Percentiles rank a stretch among this genome's conserved stretches.
Conservation (phyloP, 2,329 filamentous ascomycete genomes). For the Colletotrichum plurivorum region DNA sequence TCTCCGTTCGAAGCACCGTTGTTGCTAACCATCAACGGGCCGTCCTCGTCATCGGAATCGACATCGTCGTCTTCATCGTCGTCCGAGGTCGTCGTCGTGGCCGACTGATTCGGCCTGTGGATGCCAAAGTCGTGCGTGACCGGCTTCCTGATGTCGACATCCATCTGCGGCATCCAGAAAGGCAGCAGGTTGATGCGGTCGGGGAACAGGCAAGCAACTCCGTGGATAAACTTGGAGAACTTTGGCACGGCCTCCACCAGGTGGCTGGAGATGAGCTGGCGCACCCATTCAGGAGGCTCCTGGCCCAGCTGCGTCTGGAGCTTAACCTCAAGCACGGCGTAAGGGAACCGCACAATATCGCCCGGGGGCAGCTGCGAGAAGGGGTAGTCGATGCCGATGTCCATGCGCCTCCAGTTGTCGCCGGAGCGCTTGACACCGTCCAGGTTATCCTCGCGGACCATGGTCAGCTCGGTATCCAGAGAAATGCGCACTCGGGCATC, state of each 20-base stretch:
- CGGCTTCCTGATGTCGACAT: constrained; percentile 96
- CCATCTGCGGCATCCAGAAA: constrained; percentile 99
- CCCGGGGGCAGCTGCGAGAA: constrained; percentile 89
- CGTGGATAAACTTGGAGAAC: constrained; percentile 99
- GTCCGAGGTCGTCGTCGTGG: constrained; percentile 83
- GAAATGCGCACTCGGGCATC: constrained; percentile 97
- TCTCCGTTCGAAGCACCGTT: constrained; percentile 48
- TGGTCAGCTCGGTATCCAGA: constrained; percentile 94
- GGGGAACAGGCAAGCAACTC: constrained; percentile 89
- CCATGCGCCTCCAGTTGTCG: constrained; percentile 95
- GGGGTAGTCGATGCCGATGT: constrained; percentile 96
- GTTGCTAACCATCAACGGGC: constrained; percentile 11
- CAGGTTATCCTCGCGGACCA: constrained; percentile 95
- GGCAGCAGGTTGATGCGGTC: constrained; percentile 90
- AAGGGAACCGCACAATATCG: constrained; percentile 93
- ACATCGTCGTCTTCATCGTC: constrained; percentile 81
- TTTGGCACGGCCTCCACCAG: constrained; percentile 99
- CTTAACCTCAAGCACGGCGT: constrained; percentile 97
- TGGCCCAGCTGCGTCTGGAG: constrained; percentile 96
- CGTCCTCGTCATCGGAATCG: constrained; percentile 54
- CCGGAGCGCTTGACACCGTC: constrained; percentile 83
- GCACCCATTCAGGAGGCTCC: constrained; percentile 96
- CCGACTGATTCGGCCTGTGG: constrained; percentile 81
- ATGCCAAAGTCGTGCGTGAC: constrained; percentile 92
- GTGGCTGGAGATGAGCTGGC: constrained; percentile 92